Base-by-base conservation (phyloP, 805 yeast genomes). In the Saccharomycopsis sp. region DNA sequence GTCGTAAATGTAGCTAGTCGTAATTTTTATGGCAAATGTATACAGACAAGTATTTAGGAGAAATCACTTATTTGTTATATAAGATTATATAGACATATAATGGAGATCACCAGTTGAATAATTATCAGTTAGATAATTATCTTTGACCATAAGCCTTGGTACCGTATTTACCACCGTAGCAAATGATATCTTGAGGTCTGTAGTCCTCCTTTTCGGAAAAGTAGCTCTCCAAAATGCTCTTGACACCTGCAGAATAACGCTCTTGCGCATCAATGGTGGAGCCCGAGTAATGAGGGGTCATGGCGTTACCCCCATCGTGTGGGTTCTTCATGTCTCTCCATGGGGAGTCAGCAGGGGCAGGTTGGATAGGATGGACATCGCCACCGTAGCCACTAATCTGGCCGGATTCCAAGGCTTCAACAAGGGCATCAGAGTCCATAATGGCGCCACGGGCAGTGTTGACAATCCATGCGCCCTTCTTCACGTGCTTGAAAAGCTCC, bases 391-490 rank as follows among this genome's bases (percentile, higher is more conserved):
- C 89, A 53, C 79, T 67, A 37, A 82, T 57, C 52, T 77, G 78
- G 37, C 92, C 92, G 29, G 74, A 62, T 41, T 66, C 56, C 30
- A 82, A 71, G 1, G 89, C 89, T 10, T 68, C 87, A 0, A 85
- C 87, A 48, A 82, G 81, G 51, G 77, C 92, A 54, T 80, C 69
- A 36, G 73, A 79, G 42, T 69, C 76, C 57, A 81, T 71, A 52
- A 82, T 82, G 32, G 88, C 89, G 46, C 92, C 92, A 57, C 89
- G 71, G 16, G 88, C 88, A 38, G 88, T 80, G 67, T 80, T 78
- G 41, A 80, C 83, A 43, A 80, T 63, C 69, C 80, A 72, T 10
- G 87, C 72, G 38, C 86, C 87, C 50, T 69, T 71, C 61, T 80
- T 80, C 75, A 80, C 77, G 54, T 80, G 73, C 50, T 80, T 66